Evolutionary conservation across 2,329 filamentous ascomycete genomes (phyloP).

Genomic region (Phialophora tarda): DNA sequence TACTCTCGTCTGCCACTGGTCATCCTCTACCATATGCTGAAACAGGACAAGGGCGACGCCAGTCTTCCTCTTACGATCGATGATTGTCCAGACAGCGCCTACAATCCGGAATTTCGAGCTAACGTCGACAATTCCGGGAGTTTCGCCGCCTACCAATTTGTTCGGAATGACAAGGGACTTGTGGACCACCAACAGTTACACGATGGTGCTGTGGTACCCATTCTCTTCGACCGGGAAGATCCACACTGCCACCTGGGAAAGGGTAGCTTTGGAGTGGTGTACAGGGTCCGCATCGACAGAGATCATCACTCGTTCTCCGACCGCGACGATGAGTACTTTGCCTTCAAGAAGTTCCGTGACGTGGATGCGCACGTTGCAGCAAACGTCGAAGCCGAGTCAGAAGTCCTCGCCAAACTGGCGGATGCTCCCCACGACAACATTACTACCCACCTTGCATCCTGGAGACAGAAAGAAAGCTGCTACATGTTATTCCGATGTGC

Average conservation of each 20-base stretch:
- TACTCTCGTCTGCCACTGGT: neutral
- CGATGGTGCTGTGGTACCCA: neutral
- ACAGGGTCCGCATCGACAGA: slow-evolving; percentile 8
- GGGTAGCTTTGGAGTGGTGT: slow-evolving; percentile 13
- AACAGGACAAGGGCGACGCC: neutral
- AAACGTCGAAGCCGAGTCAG: neutral
- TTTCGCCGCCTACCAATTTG: neutral
- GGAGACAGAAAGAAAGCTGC: neutral
- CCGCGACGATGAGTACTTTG: neutral
- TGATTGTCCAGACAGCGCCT: neutral
- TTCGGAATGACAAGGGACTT: neutral
- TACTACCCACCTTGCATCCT: neutral
- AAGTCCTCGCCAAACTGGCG: neutral
- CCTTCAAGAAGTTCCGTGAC: neutral
- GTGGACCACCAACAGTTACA: neutral
- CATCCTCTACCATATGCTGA: neutral
- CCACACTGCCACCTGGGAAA: slow-evolving; percentile 1
- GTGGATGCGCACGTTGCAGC: neutral
- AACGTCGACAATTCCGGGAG: neutral
- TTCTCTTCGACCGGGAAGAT: neutral
- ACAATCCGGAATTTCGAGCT: neutral
- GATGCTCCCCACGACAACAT: neutral
- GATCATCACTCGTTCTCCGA: slow-evolving; percentile 7
- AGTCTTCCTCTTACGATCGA: neutral
- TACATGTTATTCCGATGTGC: slow-evolving; percentile 1